phyloP scores from a whole-genome alignment of 495 filamentous ascomycete genomes.

The Delitschia confertaspora region DNA sequence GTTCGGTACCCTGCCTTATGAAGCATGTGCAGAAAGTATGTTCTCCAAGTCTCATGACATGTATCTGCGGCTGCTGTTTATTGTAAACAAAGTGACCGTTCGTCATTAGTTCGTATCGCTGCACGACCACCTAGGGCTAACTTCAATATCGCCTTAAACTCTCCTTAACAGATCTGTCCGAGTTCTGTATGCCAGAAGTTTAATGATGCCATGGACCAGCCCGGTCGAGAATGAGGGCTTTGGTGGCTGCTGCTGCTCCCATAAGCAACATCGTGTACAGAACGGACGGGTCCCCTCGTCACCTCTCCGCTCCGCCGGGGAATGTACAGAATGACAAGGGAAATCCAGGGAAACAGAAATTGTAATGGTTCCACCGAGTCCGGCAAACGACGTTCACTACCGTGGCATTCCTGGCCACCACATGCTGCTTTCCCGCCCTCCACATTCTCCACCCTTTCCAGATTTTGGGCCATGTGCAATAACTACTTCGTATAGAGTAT shows the following conservation, averaged over 20 bases:
- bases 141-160: not conserved
- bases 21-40: constrained; percentile 2
- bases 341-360: constrained; percentile 18
- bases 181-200: no score
- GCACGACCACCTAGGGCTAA: not conserved
- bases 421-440: constrained; percentile 11
- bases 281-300: constrained; percentile 14
- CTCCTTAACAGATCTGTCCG: not conserved
- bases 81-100: no score
- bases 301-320: constrained; percentile 21
- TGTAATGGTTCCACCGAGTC: constrained; percentile 16
- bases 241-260: not conserved
- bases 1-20: no score
- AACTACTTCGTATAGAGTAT: not conserved
- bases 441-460: constrained; percentile 21
- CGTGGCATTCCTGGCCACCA: constrained; percentile 1
- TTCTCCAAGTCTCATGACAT: constrained; percentile 19
- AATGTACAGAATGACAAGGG: constrained; percentile 6
- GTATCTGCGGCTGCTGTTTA: no score
- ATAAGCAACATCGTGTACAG: not conserved
- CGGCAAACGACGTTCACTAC: constrained; percentile 18
- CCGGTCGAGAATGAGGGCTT: no score
- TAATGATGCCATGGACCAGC: no score
- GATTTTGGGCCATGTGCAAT: not conserved
- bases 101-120: no score